A percentile compares a stretch with the other conserved stretches of the same genome.
Conservation (phyloP, 2,329 filamentous ascomycete species). For the Penicillium freii region DNA sequence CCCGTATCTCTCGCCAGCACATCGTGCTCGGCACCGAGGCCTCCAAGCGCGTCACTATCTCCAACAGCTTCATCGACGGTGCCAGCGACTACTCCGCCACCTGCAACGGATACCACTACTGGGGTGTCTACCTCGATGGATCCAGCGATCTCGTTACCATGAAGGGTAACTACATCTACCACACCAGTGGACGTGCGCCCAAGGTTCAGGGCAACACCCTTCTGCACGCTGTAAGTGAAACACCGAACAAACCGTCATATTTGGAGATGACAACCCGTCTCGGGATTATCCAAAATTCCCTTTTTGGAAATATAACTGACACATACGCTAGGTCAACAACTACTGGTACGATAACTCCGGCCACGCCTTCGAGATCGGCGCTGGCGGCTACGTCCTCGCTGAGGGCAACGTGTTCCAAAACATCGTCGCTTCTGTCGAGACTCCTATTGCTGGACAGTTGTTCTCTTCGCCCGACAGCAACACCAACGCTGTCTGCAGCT, state of each 20-base stretch:
- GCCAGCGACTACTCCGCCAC: conserved; percentile 54
- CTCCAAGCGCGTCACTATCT: conserved; percentile 58
- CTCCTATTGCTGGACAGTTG: conserved; percentile 39
- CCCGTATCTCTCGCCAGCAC: conserved; percentile 60
- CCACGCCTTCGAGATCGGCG: conserved; percentile 58
- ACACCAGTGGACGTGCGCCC: conserved; percentile 56
- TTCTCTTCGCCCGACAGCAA: conserved; percentile 38
- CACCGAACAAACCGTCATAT: too few relatives aligned
- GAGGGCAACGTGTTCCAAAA: conserved; percentile 61
- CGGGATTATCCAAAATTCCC: too few relatives aligned
- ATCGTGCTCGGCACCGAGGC: conserved; percentile 57
- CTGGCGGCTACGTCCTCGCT: conserved; percentile 49
- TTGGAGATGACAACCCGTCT: too few relatives aligned
- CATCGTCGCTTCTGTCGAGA: conserved; percentile 46
- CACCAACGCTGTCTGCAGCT: conserved; percentile 44
- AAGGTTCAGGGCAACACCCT: conserved; percentile 58
- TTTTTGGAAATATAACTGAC: background rate
- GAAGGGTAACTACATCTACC: conserved; percentile 61
- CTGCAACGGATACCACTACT: conserved; percentile 61
- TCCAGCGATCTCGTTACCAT: conserved; percentile 57
- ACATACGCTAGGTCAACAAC: conserved; percentile 52
- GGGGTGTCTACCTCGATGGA: conserved; percentile 59
- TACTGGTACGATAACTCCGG: conserved; percentile 56
- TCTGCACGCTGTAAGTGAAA: conserved; percentile 48
- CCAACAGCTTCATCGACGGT: conserved; percentile 61